These are phyloP conservation scores for Colletotrichum sp. DNA, from an alignment of 2,329 filamentous ascomycete species.

Conservation along the genomic window DNA sequence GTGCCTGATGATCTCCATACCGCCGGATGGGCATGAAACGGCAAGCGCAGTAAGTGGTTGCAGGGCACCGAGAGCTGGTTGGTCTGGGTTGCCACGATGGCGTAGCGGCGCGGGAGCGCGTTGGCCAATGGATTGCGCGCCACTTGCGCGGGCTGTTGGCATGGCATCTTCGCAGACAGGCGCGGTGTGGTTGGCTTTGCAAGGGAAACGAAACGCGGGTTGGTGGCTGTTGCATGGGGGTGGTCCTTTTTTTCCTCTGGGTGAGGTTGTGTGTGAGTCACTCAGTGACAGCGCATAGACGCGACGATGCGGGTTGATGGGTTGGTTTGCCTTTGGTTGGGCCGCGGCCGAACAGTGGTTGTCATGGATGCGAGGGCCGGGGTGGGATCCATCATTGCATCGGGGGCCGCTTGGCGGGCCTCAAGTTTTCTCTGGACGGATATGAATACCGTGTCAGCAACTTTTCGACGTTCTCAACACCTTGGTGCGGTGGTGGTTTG, in stretches of 20 bases:
- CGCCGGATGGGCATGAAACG: background rate
- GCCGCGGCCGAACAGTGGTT: background rate
- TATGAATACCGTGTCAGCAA: background rate
- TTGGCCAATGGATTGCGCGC: constrained; percentile 14
- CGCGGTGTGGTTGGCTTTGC: background rate
- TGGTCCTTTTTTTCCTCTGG: background rate
- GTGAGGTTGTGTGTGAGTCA: background rate
- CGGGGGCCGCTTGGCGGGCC: background rate
- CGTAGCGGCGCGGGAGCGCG: constrained; percentile 9
- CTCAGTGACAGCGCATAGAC: constrained; percentile 17
- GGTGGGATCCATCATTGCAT: background rate
- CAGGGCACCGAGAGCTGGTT: background rate
- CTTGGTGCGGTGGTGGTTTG: background rate
- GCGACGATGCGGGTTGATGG: background rate
- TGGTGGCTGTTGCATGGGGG: background rate
- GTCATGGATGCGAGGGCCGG: background rate
- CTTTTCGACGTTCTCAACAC: background rate
- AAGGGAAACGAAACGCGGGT: background rate
- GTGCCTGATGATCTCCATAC: constrained; percentile 7
- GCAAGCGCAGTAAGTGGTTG: background rate
- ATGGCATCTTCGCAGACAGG: background rate
- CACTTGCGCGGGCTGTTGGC: constrained; percentile 12
- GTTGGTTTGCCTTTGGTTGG: background rate
- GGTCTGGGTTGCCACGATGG: background rate
- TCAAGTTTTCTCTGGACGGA: background rate